phyloP scores from a whole-genome alignment of 208 protist genomes.

The Trypanosoma rangeli region DNA sequence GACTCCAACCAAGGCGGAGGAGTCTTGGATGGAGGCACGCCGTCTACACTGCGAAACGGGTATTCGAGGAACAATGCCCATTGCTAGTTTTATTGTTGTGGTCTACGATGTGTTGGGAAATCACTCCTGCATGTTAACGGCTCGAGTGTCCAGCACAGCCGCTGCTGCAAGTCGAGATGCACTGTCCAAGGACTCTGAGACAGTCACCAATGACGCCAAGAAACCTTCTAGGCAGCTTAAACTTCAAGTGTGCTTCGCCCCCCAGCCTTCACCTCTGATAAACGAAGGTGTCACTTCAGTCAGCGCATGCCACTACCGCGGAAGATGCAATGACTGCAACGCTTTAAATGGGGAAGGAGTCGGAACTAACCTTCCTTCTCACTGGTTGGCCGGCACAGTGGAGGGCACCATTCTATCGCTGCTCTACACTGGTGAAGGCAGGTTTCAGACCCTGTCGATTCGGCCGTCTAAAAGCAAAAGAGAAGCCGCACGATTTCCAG shows the following conservation, averaged over 20 bases:
- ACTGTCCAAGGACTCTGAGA: not conserved
- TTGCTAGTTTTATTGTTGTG: constrained; percentile 50
- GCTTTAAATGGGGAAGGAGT: constrained; percentile 29
- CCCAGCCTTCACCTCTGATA: constrained; percentile 37
- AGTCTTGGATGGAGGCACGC: constrained; percentile 21
- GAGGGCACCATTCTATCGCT: constrained; percentile 51
- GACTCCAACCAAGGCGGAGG: constrained; percentile 9
- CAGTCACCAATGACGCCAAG: not conserved
- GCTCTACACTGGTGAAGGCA: constrained; percentile 11
- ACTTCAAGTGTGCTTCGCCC: constrained; percentile 25
- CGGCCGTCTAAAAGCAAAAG: constrained; percentile 21
- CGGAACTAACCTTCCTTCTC: constrained; percentile 48
- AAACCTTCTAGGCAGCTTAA: constrained; percentile 13
- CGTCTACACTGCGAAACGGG: constrained; percentile 24
- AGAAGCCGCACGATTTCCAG: constrained; percentile 28
- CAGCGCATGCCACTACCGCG: constrained; percentile 19
- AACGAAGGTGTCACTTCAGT: constrained; percentile 62
- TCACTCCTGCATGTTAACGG: constrained; percentile 43
- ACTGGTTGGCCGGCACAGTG: constrained; percentile 65
- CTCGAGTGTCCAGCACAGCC: constrained; percentile 30
- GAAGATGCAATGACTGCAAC: not conserved
- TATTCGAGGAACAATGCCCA: constrained; percentile 15
- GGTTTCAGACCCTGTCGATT: constrained; percentile 8
- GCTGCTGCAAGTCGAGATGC: not conserved
- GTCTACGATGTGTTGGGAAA: constrained; percentile 53